phyloP scores from a whole-genome alignment of 306 rosid species.

The Oemleria cerasiformis region DNA sequence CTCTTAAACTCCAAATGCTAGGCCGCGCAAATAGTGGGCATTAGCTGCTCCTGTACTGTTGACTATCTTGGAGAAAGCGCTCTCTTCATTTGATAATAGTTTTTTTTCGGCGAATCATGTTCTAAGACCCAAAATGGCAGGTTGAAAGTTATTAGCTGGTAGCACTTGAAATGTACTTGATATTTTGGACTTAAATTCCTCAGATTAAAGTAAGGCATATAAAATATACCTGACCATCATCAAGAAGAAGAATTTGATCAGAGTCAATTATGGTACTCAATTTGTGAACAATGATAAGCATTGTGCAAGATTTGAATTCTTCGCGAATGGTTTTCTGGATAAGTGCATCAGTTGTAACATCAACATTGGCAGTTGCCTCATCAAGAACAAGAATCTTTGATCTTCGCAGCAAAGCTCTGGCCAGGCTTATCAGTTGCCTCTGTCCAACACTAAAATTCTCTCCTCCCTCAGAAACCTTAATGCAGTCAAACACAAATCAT shows the following conservation, averaged over 20 bases:
- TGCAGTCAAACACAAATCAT: conserved; percentile 13
- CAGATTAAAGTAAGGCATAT: background rate
- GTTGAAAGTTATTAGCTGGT: no score
- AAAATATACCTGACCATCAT: conserved; percentile 66
- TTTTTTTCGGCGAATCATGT: conserved; percentile 60
- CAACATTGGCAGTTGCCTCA: conserved; percentile 95
- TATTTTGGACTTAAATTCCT: background rate
- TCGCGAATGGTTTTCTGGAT: conserved; percentile 85
- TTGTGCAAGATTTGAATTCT: conserved; percentile 78
- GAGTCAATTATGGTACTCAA: conserved; percentile 81
- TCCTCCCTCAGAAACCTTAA: conserved; percentile 83
- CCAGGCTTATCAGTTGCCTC: conserved; percentile 80
- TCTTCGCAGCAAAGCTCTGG: conserved; percentile 79
- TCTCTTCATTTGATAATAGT: conserved; percentile 52
- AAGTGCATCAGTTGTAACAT: conserved; percentile 82
- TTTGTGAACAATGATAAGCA: conserved; percentile 88
- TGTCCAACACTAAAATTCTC: conserved; percentile 95
- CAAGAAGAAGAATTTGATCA: conserved; percentile 64
- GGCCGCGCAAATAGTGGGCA: conserved; percentile 64
- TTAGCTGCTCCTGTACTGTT: conserved; percentile 81
- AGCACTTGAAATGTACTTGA: background rate
- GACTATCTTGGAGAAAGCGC: conserved; percentile 76
- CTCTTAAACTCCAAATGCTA: conserved; percentile 40
- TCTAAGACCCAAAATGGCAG: conserved; percentile 52
- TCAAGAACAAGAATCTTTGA: conserved; percentile 90